phyloP scores from a whole-genome alignment of 2,329 filamentous ascomycete genomes.

The Hypoxylon sp. region DNA sequence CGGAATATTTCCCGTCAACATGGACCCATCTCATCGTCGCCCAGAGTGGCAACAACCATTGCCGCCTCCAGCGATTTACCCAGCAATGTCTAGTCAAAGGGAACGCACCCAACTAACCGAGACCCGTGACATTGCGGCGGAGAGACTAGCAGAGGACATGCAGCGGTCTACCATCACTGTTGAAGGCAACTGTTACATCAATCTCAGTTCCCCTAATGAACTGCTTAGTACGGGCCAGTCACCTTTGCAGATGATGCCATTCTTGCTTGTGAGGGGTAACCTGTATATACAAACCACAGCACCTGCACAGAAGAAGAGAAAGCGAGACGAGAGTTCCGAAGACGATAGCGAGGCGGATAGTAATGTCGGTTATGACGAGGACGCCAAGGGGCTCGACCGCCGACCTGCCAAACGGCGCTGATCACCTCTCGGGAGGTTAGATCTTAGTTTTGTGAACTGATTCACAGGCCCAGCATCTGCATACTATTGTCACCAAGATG shows the following conservation, averaged over 20 bases:
- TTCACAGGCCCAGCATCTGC: not conserved
- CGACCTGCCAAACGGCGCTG: constrained; percentile 1
- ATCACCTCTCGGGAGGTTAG: too few species aligned
- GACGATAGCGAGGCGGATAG: not conserved
- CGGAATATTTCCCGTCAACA: too few species aligned
- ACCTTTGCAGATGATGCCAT: not conserved
- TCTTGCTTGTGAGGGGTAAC: constrained; percentile 4
- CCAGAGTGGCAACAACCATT: not conserved
- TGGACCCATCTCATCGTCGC: not conserved
- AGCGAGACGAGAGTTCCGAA: not conserved
- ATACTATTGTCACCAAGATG: not conserved
- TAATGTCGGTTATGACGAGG: not conserved
- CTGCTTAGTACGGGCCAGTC: not conserved
- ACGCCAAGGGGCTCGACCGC: not conserved
- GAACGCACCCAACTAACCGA: not conserved
- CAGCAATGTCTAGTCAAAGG: not conserved
- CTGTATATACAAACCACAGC: not conserved
- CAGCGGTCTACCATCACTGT: not conserved
- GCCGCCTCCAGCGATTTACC: not conserved
- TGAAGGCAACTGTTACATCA: not conserved
- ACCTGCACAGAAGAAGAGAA: not conserved
- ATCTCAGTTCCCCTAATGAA: not conserved
- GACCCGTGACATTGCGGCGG: not conserved
- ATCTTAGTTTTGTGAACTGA: not conserved
- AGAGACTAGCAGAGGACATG: too few species aligned